These are phyloP conservation scores for Fusarium nelsonii DNA, from an alignment of 2,329 filamentous ascomycete genomes.

Conservation along the genomic window DNA sequence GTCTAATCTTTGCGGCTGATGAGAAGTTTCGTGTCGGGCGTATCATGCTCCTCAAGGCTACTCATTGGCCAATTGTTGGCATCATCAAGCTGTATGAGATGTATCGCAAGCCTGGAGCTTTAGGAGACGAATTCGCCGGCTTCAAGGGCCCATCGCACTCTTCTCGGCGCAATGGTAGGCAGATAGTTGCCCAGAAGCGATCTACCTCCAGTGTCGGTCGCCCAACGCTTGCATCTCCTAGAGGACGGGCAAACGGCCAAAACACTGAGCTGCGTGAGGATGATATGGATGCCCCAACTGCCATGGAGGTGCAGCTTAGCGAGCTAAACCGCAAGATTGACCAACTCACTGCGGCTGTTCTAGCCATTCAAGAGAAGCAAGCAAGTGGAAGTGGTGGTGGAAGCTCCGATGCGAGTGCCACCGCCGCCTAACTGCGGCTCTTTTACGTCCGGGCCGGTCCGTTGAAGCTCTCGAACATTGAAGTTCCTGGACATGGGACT, in stretches of 20 bases:
- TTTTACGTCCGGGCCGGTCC: constrained; percentile 16
- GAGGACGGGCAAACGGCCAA: constrained; percentile 34
- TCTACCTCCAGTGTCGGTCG: constrained; percentile 37
- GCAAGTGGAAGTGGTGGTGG: constrained; percentile 13
- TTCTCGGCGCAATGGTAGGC: constrained; percentile 40
- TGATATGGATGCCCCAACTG: constrained; percentile 55
- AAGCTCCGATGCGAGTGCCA: constrained; percentile 16
- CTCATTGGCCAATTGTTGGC: constrained; percentile 76
- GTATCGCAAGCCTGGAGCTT: constrained; percentile 54
- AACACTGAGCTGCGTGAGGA: constrained; percentile 49
- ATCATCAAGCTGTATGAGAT: constrained; percentile 76
- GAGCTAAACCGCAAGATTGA: constrained; percentile 71
- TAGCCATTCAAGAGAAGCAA: constrained; percentile 61
- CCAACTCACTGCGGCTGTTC: constrained; percentile 65
- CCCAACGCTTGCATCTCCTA: constrained; percentile 34
- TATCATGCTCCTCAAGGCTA: constrained; percentile 72
- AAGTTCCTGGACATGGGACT: not conserved
- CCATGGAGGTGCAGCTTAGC: constrained; percentile 64
- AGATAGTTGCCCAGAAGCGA: constrained; percentile 31
- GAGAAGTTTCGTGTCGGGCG: constrained; percentile 71
- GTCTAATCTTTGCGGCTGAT: constrained; percentile 74
- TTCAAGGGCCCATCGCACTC: constrained; percentile 61
- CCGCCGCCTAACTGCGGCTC: constrained; percentile 28
- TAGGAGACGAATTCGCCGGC: constrained; percentile 59
- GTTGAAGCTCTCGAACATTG: constrained; percentile 1